A percentile compares a stretch with the other conserved stretches of the same genome.
phyloP scores from a whole-genome alignment of 2,329 filamentous ascomycete genomes.

The Epicoccum nigrum region DNA sequence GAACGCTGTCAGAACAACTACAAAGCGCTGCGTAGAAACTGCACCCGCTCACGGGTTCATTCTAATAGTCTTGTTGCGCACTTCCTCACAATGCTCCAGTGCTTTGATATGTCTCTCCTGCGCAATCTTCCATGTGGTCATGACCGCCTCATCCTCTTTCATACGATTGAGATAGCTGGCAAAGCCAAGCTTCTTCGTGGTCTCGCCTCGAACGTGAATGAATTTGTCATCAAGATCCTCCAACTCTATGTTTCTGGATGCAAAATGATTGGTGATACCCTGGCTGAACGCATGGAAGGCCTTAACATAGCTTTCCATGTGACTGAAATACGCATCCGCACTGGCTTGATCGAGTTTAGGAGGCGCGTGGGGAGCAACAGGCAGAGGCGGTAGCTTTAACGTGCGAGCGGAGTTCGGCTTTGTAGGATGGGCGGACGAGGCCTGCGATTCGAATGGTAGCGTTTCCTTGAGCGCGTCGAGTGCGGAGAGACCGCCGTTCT shows the following conservation, averaged over 20 bases:
- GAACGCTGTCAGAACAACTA: constrained; percentile 1
- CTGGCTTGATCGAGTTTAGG: constrained; percentile 53
- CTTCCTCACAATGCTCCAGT: constrained; percentile 50
- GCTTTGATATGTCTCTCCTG: constrained; percentile 65
- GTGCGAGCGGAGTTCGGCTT: constrained; percentile 47
- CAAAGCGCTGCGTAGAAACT: background rate
- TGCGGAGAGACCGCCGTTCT: constrained; percentile 57
- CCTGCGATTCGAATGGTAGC: constrained; percentile 64
- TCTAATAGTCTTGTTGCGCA: constrained; percentile 40
- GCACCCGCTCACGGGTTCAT: constrained; percentile 24
- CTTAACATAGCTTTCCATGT: constrained; percentile 62
- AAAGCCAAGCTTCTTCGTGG: constrained; percentile 57
- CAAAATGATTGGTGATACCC: constrained; percentile 63
- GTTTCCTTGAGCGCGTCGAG: constrained; percentile 60
- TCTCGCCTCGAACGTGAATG: constrained; percentile 60
- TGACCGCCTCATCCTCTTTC: constrained; percentile 68
- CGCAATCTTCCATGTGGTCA: constrained; percentile 65
- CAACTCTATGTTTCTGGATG: constrained; percentile 56
- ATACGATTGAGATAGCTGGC: constrained; percentile 65
- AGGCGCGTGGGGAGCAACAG: constrained; percentile 55
- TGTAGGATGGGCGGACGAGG: constrained; percentile 53
- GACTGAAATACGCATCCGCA: constrained; percentile 59
- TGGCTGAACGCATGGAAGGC: constrained; percentile 63
- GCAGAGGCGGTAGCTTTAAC: constrained; percentile 59
- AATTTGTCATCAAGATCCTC: constrained; percentile 53